Evolutionary conservation across 352 stramenopile genomes (phyloP).

Genomic region (Phytophthora syringae): DNA sequence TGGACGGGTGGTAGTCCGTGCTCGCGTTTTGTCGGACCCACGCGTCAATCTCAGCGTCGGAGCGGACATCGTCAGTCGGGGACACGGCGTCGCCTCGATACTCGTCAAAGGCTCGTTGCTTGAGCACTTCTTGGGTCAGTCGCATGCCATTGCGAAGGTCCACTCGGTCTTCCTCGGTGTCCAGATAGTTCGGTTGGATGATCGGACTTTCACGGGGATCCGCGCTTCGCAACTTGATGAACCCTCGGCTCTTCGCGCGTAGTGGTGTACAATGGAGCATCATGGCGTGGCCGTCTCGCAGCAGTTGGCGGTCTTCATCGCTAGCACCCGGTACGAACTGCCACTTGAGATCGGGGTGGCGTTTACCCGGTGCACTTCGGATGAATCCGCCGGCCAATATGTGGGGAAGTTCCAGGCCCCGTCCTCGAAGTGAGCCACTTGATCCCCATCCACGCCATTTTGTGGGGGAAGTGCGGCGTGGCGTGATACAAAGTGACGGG

Average conservation of each 20-base stretch:
- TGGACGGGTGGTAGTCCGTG: constrained; percentile 88
- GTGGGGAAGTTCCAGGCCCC: constrained; percentile 67
- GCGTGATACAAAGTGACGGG: constrained; percentile 87
- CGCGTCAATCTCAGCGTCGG: constrained; percentile 72
- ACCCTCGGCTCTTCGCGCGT: constrained; percentile 81
- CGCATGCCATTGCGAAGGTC: constrained; percentile 76
- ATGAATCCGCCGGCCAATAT: constrained; percentile 79
- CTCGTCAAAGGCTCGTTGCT: constrained; percentile 81
- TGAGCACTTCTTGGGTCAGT: constrained; percentile 82
- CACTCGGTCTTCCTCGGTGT: constrained; percentile 66
- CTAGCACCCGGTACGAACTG: constrained; percentile 80
- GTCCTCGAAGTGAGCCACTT: constrained; percentile 71
- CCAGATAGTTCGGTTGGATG: constrained; percentile 88
- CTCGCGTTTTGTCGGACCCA: constrained; percentile 81
- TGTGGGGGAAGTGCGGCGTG: constrained; percentile 69
- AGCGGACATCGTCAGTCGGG: constrained; percentile 53
- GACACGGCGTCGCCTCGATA: constrained; percentile 78
- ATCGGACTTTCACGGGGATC: constrained; percentile 69
- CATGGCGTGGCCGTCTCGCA: constrained; percentile 64
- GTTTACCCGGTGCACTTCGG: constrained; percentile 58
- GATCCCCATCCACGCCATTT: constrained; percentile 77
- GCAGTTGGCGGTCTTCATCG: constrained; percentile 32
- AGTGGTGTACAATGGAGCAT: constrained; percentile 85
- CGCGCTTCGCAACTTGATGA: constrained; percentile 69
- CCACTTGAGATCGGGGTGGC: constrained; percentile 84